Evolutionary conservation across 352 stramenopile genomes (phyloP), one percentile per base, ranked within the genome.

Genomic region (Pythium dissimile): DNA sequence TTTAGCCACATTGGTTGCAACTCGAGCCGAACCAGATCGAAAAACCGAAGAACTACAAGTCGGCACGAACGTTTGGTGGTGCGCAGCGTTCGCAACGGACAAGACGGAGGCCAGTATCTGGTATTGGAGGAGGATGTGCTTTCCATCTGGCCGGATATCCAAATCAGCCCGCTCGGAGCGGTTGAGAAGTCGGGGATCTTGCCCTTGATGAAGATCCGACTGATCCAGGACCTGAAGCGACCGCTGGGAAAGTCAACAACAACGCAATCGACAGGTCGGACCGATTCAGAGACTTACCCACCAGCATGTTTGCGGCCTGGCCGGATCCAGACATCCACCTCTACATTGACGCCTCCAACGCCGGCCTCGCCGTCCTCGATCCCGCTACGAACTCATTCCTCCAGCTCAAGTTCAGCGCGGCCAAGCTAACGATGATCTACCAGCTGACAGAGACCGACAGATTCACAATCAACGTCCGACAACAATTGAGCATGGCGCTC

Each of bases 381-480:
- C 57, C 49, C 2, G 41, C 31, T 0, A 13, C 8, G 1, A n/a
- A 27, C 2, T n/a, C n/a, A 5, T 64, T 35, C 31, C 45, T 64
- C 41, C 39, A 58, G 26, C 1, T 64, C 13, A 15, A 23, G 23
- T 57, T 58, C 28, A 27, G 44, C 21, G 4, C 11, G 6, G 28
- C 43, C 8, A 46, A 63, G 38, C 46, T 16, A 3, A 3, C 1
- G 13, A 20, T 23, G 6, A 63, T 56, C n/a, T 8, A 9, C 7
- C 15, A 23, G 1, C 35, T 49, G 13, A 12, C 20, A 28, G 18
- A 32, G 10, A 11, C n/a, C 16, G 34, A 28, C 16, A 38, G 55
- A 1, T 75, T 71, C 26, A 67, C 60, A 0, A 74, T 72, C 24
- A 75, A 79, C 30, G 67, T 73, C 1, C 46, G 66, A 16, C 64